These are phyloP conservation scores for Aquilaria malaccensis DNA, from an alignment of 345 rosid species.

Conservation along the genomic window DNA sequence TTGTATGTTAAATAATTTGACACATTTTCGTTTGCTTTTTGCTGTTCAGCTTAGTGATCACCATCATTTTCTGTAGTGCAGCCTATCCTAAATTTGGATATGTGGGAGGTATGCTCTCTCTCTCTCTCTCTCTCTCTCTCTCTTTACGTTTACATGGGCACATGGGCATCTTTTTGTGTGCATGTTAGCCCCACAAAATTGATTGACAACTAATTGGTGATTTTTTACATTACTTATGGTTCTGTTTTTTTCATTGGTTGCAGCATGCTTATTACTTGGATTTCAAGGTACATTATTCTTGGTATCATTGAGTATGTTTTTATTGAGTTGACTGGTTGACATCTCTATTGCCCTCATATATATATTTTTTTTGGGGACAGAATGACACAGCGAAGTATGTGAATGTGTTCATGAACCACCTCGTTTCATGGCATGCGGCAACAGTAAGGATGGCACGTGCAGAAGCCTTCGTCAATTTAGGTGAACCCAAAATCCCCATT, in stretches of 20 bases:
- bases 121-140: slow-evolving; percentile 2
- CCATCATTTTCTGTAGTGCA: slow-evolving; percentile 35
- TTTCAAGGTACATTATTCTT: slow-evolving; percentile 51
- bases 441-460: slow-evolving; percentile 77
- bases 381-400: slow-evolving; percentile 66
- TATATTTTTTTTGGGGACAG: slow-evolving; percentile 27
- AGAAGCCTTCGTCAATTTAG: slow-evolving; percentile 81
- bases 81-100: slow-evolving; percentile 85
- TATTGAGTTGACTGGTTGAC: not conserved
- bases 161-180: too few relatives aligned
- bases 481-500: slow-evolving; percentile 75
- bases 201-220: too few relatives aligned
- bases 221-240: not conserved
- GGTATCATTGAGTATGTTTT: not conserved
- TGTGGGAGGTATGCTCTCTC: slow-evolving; percentile 76
- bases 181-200: not conserved
- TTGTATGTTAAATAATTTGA: slow-evolving; percentile 40
- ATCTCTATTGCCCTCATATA: slow-evolving; percentile 3
- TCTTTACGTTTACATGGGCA: not conserved
- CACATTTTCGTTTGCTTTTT: not conserved
- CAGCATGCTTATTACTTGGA: slow-evolving; percentile 97
- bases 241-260: slow-evolving; percentile 15
- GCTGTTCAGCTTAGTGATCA: slow-evolving; percentile 1
- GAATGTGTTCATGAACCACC: slow-evolving; percentile 67
- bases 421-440: slow-evolving; percentile 82